phyloP scores from a whole-genome alignment of 2,329 filamentous ascomycete genomes.

The Pseudocercospora crystallina region DNA sequence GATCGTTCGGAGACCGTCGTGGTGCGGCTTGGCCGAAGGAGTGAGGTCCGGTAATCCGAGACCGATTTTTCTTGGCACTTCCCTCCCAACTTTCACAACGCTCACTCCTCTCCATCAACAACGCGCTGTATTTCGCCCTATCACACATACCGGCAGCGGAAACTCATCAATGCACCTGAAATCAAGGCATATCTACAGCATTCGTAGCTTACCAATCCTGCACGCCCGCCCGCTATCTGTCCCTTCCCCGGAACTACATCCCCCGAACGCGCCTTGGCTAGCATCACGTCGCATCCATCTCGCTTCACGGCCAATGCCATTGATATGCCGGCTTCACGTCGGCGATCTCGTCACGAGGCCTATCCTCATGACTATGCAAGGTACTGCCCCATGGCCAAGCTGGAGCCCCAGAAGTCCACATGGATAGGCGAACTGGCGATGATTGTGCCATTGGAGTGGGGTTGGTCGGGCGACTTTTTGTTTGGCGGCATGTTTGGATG shows the following conservation, averaged over 20 bases:
- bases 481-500: constrained; percentile 1
- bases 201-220: too few species aligned
- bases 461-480: neutral
- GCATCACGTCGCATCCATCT: neutral
- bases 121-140: too few species aligned
- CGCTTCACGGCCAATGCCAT: neutral
- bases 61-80: too few species aligned
- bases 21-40: too few species aligned
- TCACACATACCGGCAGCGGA: neutral
- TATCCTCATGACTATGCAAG: neutral
- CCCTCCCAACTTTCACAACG: too few species aligned
- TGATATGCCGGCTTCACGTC: constrained; percentile 4
- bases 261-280: neutral
- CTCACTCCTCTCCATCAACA: too few species aligned
- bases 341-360: constrained; percentile 3
- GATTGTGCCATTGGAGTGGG: neutral
- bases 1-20: too few species aligned
- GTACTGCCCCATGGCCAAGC: neutral
- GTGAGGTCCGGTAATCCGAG: too few species aligned
- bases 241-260: neutral
- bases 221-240: too few species aligned
- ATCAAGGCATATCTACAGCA: neutral
- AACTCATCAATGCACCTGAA: neutral
- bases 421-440: constrained; percentile 3
- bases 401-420: neutral